Percentiles rank a stretch among this genome's conserved stretches.
Conservation (phyloP, 352 stramenopile genomes). For the Phytophthora agathidicida region DNA sequence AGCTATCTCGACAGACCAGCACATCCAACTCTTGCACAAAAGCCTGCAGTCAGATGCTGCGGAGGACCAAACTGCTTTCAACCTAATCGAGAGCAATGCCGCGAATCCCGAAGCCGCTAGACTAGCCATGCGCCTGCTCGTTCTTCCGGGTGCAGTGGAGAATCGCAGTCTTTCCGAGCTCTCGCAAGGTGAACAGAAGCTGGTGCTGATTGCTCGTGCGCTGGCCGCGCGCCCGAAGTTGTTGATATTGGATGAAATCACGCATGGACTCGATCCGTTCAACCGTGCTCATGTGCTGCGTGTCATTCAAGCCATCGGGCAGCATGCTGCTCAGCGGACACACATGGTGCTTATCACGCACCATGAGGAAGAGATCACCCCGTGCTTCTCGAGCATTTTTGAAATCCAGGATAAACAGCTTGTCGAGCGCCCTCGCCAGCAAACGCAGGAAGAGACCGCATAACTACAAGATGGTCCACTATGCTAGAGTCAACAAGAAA, state of each 20-base stretch:
- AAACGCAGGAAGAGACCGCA: constrained; percentile 23
- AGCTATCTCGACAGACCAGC: constrained; percentile 90
- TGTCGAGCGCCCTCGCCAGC: constrained; percentile 33
- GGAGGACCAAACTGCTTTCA: constrained; percentile 35
- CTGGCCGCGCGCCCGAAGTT: constrained; percentile 77
- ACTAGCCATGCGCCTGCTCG: constrained; percentile 44
- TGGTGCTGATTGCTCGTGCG: constrained; percentile 87
- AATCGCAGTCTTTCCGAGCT: constrained; percentile 67
- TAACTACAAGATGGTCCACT: too few relatives aligned
- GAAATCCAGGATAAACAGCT: constrained; percentile 78
- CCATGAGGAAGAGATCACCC: constrained; percentile 90
- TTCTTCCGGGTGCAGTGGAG: constrained; percentile 37
- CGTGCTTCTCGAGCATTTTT: constrained; percentile 82
- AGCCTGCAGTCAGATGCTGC: constrained; percentile 26
- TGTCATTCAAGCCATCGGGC: constrained; percentile 80
- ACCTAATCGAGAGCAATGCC: constrained; percentile 53
- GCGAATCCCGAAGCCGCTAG: constrained; percentile 35
- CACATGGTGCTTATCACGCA: constrained; percentile 93
- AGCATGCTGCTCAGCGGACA: constrained; percentile 39
- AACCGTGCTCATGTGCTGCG: constrained; percentile 79
- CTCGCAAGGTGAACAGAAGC: constrained; percentile 93
- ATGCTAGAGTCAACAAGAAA: too few relatives aligned
- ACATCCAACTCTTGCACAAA: constrained; percentile 79
- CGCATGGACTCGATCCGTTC: constrained; percentile 89
- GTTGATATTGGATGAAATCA: constrained; percentile 93